Conservation (phyloP, 2,329 filamentous ascomycete genomes). For the Fusarium brachygibbosum region DNA sequence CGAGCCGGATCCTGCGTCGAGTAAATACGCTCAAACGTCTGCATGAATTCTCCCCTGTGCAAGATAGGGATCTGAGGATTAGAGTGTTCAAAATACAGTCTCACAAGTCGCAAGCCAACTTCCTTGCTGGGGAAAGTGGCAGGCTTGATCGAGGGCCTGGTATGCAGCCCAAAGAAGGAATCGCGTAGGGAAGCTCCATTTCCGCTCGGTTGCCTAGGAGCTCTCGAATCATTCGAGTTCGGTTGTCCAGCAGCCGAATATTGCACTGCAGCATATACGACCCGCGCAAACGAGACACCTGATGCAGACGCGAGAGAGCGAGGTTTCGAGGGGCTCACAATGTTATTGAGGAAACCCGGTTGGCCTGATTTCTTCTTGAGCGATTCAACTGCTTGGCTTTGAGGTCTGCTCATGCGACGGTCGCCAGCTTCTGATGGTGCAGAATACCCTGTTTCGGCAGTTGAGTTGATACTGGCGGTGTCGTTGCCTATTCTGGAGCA, state of each 20-base stretch:
- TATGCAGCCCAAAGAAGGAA: constrained; percentile 97
- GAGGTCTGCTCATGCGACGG: constrained; percentile 45
- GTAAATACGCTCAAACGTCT: constrained; percentile 87
- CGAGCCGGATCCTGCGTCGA: constrained; percentile 74
- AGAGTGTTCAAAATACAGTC: constrained; percentile 94
- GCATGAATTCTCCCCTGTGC: constrained; percentile 90
- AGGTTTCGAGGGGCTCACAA: constrained; percentile 82
- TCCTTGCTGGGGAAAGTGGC: constrained; percentile 86
- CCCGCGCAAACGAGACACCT: constrained; percentile 92
- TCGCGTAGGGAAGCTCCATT: constrained; percentile 88
- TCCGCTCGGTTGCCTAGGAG: constrained; percentile 43
- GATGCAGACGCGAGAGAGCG: constrained; percentile 87
- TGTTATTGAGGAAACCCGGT: constrained; percentile 76
- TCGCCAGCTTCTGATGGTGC: constrained; percentile 52
- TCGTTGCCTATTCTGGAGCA: constrained; percentile 65
- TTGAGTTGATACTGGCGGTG: constrained; percentile 50
- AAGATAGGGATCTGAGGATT: constrained; percentile 96
- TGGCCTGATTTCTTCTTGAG: constrained; percentile 55
- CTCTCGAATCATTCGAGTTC: constrained; percentile 54
- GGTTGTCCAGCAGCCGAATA: constrained; percentile 74
- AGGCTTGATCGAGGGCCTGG: constrained; percentile 86
- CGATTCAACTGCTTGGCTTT: constrained; percentile 51
- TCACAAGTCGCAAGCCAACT: constrained; percentile 78
- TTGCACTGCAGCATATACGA: constrained; percentile 94
- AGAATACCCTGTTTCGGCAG: constrained; percentile 53